These are phyloP conservation scores for Asterophora lycoperdoides DNA, from an alignment of 768 basidiomycete species.

Conservation along the genomic window DNA sequence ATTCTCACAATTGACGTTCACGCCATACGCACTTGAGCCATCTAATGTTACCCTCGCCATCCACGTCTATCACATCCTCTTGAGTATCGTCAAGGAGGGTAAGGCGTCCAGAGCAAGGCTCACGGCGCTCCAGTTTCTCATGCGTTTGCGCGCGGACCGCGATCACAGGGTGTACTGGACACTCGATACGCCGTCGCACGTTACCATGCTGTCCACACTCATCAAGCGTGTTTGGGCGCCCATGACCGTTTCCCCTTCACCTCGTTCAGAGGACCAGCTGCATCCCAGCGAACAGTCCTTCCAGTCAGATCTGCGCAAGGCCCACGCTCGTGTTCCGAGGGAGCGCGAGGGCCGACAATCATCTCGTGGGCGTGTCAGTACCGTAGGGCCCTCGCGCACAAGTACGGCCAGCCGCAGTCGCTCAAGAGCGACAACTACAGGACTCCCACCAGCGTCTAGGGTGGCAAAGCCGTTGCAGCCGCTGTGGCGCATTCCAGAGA, in stretches of 20 bases:
- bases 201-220: conserved; percentile 54
- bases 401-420: conserved; percentile 10
- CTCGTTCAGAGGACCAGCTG: conserved; percentile 11
- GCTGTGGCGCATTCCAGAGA: conserved; percentile 71
- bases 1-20: conserved; percentile 70
- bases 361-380: conserved; percentile 48
- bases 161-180: conserved; percentile 82
- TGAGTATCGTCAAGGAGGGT: conserved; percentile 42
- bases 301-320: conserved; percentile 32
- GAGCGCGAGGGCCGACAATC: conserved; percentile 48
- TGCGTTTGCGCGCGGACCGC: conserved; percentile 84
- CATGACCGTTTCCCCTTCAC: background rate
- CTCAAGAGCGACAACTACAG: conserved; percentile 28
- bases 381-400: conserved; percentile 32
- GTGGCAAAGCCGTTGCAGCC: conserved; percentile 37
- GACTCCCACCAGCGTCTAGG: conserved; percentile 20
- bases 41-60: conserved; percentile 50
- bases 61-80: conserved; percentile 47
- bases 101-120: conserved; percentile 61
- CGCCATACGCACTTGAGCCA: conserved; percentile 48
- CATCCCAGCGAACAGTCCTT: conserved; percentile 11
- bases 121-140: conserved; percentile 77
- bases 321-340: conserved; percentile 45
- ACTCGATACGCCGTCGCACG: conserved; percentile 55
- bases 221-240: conserved; percentile 47